Base-by-base conservation (phyloP, 345 rosid species). In the Kernera saxatilis region DNA sequence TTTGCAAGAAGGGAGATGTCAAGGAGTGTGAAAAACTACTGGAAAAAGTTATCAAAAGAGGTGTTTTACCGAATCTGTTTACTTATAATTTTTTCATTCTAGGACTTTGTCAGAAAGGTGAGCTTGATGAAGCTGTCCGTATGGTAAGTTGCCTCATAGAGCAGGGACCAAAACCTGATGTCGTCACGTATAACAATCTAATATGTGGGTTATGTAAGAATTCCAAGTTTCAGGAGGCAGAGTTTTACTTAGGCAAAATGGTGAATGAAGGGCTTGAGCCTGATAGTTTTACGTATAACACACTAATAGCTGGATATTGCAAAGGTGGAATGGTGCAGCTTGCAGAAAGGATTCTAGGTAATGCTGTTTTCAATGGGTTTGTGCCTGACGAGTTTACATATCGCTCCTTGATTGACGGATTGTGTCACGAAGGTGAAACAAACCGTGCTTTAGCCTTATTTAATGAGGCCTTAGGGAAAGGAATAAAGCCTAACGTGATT, bases 181-280 rank as follows among this genome's bases (percentile, higher is more conserved):
- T 83, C 17, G 80, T 93, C 72, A 83, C 98, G 0, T 89, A 86
- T 78, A 93, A 93, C 82, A 87, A 91, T 29, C 78, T 93, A 5
- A 86, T 93, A 4, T 79, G 73, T 74, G 97, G 98, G 46, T 78
- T 93, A 72, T 91, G 91, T 66, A 87, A 91, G 83, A 82, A 64
- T 67, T 72, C 66, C 5, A 84, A 72, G 84, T 84, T 85, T 67
- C 73, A 66, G 25, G 96, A 89, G 67, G 97, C 98, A 1, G 93
- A 91, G 76, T 61, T 68, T 40, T 89, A 81, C 79, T 79, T 93
- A 68, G 86, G 81, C 63, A 91, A 81, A 71, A 89, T 93, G 96
- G 94, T 87, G 69, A 89, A 89, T 72, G 70, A 76, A 80, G 98
- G 98, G 36, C 80, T 85, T 73, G 77, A 82, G 78, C 95, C 97